Conservation (phyloP, 73 alveolate species). For the Paramecium sexaurelia region DNA sequence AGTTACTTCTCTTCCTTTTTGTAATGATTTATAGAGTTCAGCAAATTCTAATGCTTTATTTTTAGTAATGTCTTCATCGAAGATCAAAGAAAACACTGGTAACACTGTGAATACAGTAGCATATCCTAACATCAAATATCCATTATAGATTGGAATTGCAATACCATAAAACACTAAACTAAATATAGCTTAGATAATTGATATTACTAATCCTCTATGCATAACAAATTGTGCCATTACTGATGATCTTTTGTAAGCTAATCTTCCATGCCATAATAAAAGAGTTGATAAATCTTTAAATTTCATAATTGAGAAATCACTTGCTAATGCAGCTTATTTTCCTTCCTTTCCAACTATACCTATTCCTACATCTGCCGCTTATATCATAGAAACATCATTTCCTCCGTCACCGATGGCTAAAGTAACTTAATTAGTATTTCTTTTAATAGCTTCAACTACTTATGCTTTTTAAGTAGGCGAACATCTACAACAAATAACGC, state of each 20-base stretch:
- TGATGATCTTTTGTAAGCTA: slow-evolving; percentile 89
- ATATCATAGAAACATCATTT: slow-evolving; percentile 98
- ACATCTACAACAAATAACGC: slow-evolving; percentile 97
- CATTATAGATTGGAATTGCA: slow-evolving; percentile 97
- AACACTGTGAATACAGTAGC: slow-evolving; percentile 93
- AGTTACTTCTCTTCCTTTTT: slow-evolving; percentile 87
- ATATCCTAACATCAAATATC: slow-evolving; percentile 95
- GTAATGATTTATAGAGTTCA: slow-evolving; percentile 84
- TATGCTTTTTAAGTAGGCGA: slow-evolving; percentile 96
- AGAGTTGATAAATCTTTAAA: slow-evolving; percentile 83
- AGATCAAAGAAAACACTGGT: slow-evolving; percentile 94
- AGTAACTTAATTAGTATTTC: slow-evolving; percentile 81
- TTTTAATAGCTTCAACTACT: slow-evolving; percentile 84
- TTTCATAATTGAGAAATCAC: slow-evolving; percentile 94
- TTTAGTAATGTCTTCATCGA: slow-evolving; percentile 90
- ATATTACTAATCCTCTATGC: slow-evolving; percentile 96
- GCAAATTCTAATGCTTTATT: slow-evolving; percentile 88
- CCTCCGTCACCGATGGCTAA: slow-evolving; percentile 99
- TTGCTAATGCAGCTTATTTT: slow-evolving; percentile 96
- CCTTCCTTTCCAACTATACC: slow-evolving; percentile 98
- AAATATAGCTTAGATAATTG: slow-evolving; percentile 90
- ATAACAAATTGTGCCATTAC: slow-evolving; percentile 93
- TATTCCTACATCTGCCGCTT: slow-evolving; percentile 97
- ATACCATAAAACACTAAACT: slow-evolving; percentile 88
- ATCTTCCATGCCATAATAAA: slow-evolving; percentile 97